Conservation (phyloP, 257 asterid genomes). For the Galeopsis tetrahit region DNA sequence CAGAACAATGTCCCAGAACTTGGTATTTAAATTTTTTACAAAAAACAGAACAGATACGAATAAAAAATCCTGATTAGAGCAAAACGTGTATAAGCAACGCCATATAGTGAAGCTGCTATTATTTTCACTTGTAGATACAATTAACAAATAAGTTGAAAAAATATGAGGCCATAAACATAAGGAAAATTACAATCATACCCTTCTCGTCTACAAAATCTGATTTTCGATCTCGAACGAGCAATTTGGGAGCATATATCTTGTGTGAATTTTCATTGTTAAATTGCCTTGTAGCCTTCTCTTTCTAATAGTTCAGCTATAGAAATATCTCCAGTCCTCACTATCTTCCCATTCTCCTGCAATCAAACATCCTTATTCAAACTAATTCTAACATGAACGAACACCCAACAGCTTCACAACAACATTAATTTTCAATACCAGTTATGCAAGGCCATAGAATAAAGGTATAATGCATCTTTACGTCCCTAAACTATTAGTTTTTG, state of each 20-base stretch:
- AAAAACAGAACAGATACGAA: background rate
- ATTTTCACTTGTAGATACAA: background rate
- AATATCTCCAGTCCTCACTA: conserved; percentile 86
- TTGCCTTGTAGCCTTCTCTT: conserved; percentile 80
- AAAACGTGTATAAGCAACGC: background rate
- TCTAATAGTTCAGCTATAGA: conserved; percentile 73
- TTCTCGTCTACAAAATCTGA: background rate
- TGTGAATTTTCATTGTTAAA: conserved; percentile 40
- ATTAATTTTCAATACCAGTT: background rate
- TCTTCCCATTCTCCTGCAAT: conserved; percentile 84
- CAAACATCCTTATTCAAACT: conserved; percentile 6
- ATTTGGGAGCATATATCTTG: conserved; percentile 20
- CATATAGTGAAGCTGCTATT: background rate
- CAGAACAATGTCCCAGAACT: no score
- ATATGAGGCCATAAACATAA: background rate
- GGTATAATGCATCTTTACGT: no score
- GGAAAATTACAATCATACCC: background rate
- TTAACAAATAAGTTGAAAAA: background rate
- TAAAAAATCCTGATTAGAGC: background rate
- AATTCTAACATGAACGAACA: background rate
- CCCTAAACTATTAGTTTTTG: no score
- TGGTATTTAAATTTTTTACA: no score
- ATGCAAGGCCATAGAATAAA: background rate
- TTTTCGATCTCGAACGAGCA: background rate
- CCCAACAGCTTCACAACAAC: no score